Evolutionary conservation across 2,329 filamentous ascomycete species (phyloP).

Genomic region (Calonectria multiphialidica): DNA sequence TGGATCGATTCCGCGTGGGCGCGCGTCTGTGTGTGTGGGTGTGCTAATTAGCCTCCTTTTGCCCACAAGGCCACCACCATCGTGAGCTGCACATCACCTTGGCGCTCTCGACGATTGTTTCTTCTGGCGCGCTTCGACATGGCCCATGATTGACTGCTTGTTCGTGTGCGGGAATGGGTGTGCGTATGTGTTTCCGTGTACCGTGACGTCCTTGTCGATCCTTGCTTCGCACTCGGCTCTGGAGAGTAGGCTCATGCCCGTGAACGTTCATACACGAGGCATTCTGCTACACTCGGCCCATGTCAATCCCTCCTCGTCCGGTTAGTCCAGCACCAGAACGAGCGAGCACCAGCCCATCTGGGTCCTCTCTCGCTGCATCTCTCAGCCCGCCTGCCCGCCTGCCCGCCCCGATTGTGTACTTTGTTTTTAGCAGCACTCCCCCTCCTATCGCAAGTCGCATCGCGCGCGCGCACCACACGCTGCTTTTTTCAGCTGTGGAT

Average conservation of each 20-base stretch:
- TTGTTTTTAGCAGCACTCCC: conserved; percentile 13
- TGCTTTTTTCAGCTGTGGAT: conserved; percentile 1
- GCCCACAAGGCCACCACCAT: background rate
- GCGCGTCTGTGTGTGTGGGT: background rate
- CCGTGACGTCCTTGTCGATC: conserved; percentile 11
- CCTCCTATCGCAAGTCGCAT: conserved; percentile 2
- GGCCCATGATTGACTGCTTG: background rate
- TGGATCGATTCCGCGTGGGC: conserved; percentile 21
- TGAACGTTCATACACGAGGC: conserved; percentile 10
- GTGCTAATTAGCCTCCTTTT: conserved; percentile 2
- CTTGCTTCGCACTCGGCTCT: conserved; percentile 13
- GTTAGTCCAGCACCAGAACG: conserved; percentile 13
- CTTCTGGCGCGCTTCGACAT: background rate
- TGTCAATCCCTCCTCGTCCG: conserved; percentile 17
- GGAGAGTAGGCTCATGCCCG: conserved; percentile 1
- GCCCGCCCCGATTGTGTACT: background rate
- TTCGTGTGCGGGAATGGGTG: background rate
- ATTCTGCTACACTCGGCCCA: conserved; percentile 8
- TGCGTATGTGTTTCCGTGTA: conserved; percentile 4
- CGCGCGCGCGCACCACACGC: conserved; percentile 1
- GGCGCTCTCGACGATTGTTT: background rate
- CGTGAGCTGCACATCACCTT: background rate
- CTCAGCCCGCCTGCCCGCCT: background rate
- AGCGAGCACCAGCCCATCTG: conserved; percentile 2
- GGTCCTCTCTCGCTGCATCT: background rate